phyloP scores from a whole-genome alignment of 306 rosid genomes.

The Canavalia ensiformis region DNA sequence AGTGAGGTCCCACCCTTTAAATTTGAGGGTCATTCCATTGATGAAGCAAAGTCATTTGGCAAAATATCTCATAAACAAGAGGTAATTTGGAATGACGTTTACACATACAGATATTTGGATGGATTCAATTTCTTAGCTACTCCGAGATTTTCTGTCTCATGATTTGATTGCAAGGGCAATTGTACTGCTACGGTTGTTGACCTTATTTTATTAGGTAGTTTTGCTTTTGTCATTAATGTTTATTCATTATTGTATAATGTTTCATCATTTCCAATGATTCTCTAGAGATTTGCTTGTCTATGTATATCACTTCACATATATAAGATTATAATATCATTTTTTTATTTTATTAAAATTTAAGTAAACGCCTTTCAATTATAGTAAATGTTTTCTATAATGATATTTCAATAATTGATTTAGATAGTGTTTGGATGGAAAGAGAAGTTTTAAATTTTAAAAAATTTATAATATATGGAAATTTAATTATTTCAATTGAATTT shows the following conservation, averaged over 20 bases:
- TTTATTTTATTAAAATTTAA: background rate
- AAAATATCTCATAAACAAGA: constrained; percentile 28
- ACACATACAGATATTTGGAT: background rate
- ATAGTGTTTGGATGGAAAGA: too few species aligned
- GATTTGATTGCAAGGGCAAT: constrained; percentile 29
- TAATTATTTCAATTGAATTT: too few species aligned
- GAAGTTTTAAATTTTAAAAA: too few species aligned
- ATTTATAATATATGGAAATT: too few species aligned
- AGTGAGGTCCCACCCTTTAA: constrained; percentile 33
- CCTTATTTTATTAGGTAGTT: constrained; percentile 13
- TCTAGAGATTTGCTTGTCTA: background rate
- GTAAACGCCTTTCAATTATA: background rate
- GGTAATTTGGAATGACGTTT: constrained; percentile 1
- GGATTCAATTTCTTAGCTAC: constrained; percentile 24
- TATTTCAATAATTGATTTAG: background rate
- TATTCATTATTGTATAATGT: background rate
- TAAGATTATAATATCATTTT: background rate
- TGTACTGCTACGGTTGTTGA: background rate
- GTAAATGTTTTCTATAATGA: background rate
- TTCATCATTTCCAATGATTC: background rate
- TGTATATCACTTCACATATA: background rate
- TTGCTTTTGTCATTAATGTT: constrained; percentile 10
- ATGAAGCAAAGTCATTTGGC: background rate
- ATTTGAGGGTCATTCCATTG: constrained; percentile 4
- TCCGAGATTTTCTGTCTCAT: background rate